Base-by-base conservation (phyloP, 257 asterid genomes). In the Thymus quinquecostatus region DNA sequence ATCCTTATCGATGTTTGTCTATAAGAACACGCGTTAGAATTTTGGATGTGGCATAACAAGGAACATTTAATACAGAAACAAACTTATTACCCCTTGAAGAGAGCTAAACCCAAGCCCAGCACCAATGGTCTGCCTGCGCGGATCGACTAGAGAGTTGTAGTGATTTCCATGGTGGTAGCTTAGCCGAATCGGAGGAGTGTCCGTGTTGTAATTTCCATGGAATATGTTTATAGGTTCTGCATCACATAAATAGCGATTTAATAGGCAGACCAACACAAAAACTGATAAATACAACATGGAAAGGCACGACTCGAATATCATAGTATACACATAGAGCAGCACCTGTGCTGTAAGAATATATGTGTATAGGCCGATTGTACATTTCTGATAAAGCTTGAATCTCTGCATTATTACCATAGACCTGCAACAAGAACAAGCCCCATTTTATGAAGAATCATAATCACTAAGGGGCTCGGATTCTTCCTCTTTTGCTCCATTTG, bases 81-180 rank as follows among this genome's bases (percentile, higher is more conserved):
- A 29, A 81, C 88, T 84, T 79, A 95, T 84, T 79, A 95, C 99
- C 87, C 99, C 99, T 66, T 75, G 95, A 73, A 95, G 89, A 77
- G 86, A 81, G 87, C 94, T 85, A 77, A 92, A 90, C 53, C 98
- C 99, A 75, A 95, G 96, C 27, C 99, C 98, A 70, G 92, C 98
- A 14, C 99, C 99, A 65, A 95, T 55, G 56, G 89, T 81, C 48
- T 79, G 82, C 73, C 96, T 87, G 28, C 89, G 94, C 28, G 99
- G 99, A 85, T 95, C 99, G 67, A 95, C 88, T 34, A 95, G 96
- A 40, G 99, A 95, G 86, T 95, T 92, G 70, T 95, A 95, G 82
- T 95, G 99, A 83, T 95, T 95, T 45, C 97, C 90, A 70, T 85
- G 98, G 85, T 92, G 99, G 86, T 66, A 95, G 85, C 99, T 95